Base-by-base conservation (phyloP, 257 asterid genomes). In the Solanum bulbocastanum region DNA sequence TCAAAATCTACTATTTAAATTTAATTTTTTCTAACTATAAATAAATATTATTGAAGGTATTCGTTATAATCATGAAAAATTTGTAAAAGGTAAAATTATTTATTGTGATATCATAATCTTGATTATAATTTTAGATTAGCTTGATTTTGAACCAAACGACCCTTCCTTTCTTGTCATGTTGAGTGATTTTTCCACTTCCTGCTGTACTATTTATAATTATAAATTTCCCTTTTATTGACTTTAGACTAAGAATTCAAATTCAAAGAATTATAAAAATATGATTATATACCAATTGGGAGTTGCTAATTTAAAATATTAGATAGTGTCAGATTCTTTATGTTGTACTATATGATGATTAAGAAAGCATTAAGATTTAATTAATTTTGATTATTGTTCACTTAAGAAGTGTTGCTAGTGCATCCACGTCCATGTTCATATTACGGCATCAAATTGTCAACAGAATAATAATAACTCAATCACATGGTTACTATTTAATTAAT, bases 401-500 rank as follows among this genome's bases (percentile, higher is more conserved):
- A 79, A 58, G 83, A 60, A 86, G 90, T 83, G 91, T 88, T 79
- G 44, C 52, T 46, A 88, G 73, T 82, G 42, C 18, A 60, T 87
- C 93, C 93, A 90, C 93, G 94, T 92, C 56, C 16, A 35, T 36
- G 39, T 88, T 83, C 86, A 89, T 66, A 87, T 56, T 87, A 37
- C 88, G 88, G 75, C 88, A 81, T 72, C 83, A 71, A 18, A 75
- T 81, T 5, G 85, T 87, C 49, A 36, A 74, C 37, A 62, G 37
- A 81, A 46, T 81, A 46, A 46, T 46, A 46, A 46, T 27, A 44
- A 27, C 66, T 83, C 84, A 25, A 81, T 81, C 49, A 33, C 72
- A 68, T 49, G 89, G 85, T 30, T 46, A 12, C 12, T 37, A 81
- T 46, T 81, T 46, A 46, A 46, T 46, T 81, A 81, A 27, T 10